phyloP scores from a whole-genome alignment of 2,329 filamentous ascomycete genomes.

The Pyricularia sp. region DNA sequence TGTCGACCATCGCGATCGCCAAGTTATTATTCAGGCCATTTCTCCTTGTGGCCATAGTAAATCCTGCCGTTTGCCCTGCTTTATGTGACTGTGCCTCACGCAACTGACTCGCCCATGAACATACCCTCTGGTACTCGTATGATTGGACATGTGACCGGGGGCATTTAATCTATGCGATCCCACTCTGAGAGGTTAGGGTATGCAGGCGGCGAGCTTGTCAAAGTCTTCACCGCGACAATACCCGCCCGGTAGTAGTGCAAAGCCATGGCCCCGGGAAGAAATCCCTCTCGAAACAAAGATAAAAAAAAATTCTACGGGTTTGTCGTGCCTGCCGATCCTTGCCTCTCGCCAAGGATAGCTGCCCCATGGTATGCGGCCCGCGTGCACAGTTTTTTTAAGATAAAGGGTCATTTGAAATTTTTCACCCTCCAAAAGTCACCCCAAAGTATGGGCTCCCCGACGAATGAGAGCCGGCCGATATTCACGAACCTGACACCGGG shows the following conservation, averaged over 20 bases:
- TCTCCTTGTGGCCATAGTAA: not conserved
- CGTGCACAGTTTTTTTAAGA: no score
- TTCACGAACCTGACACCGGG: not conserved
- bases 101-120: not conserved
- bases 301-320: not conserved
- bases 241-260: not conserved
- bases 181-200: not conserved
- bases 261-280: not conserved
- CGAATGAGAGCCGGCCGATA: not conserved
- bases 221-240: not conserved
- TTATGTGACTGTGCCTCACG: not conserved
- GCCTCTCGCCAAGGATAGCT: not conserved
- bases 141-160: not conserved
- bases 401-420: not conserved
- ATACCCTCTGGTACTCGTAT: not conserved
- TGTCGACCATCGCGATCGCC: not conserved
- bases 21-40: not conserved
- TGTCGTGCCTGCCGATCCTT: not conserved
- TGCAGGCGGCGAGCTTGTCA: not conserved
- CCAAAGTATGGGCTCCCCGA: not conserved
- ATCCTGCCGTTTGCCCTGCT: not conserved
- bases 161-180: not conserved
- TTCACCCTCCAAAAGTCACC: not conserved
- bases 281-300: not conserved
- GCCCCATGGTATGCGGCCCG: no score